Evolutionary conservation across 306 rosid species (phyloP).

Genomic region (Quercus agrifolia): DNA sequence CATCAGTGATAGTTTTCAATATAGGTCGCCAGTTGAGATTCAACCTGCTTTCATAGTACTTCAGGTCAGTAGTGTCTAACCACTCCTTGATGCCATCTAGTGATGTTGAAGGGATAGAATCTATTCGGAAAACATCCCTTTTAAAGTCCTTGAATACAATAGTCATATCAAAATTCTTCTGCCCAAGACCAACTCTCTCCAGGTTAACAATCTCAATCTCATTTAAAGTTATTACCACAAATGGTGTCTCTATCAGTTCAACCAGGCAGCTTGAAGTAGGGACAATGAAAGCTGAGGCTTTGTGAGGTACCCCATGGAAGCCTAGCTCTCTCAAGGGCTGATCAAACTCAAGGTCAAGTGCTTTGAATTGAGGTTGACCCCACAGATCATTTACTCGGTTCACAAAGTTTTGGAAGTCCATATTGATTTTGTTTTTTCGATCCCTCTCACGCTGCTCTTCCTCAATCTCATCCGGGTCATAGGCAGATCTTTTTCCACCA

Average conservation of each 20-base stretch:
- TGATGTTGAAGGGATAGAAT: slow-evolving; percentile 82
- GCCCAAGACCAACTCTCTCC: slow-evolving; percentile 98
- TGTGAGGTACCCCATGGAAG: slow-evolving; percentile 90
- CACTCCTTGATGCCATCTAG: slow-evolving; percentile 95
- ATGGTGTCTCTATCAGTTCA: slow-evolving; percentile 87
- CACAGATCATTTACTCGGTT: slow-evolving; percentile 88
- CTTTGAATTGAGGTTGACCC: slow-evolving; percentile 84
- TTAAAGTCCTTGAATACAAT: slow-evolving; percentile 91
- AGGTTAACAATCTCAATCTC: slow-evolving; percentile 97
- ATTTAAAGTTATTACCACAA: slow-evolving; percentile 76
- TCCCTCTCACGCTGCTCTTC: slow-evolving; percentile 96
- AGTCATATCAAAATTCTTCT: slow-evolving; percentile 95
- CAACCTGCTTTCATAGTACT: slow-evolving; percentile 93
- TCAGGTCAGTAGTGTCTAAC: slow-evolving; percentile 92
- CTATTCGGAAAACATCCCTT: slow-evolving; percentile 86
- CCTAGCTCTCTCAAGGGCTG: slow-evolving; percentile 98
- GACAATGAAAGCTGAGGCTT: slow-evolving; percentile 85
- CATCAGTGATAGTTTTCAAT: slow-evolving; percentile 91
- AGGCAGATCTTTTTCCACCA: slow-evolving; percentile 84
- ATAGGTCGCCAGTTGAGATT: slow-evolving; percentile 95
- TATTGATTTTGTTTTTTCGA: slow-evolving; percentile 86
- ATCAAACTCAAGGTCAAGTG: slow-evolving; percentile 89
- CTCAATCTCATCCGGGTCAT: slow-evolving; percentile 97
- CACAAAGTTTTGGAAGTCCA: slow-evolving; percentile 80
- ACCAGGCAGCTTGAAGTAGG: slow-evolving; percentile 90